Percentiles rank a stretch among this genome's conserved stretches.
Conservation (phyloP, 2,329 filamentous ascomycete species). For the Trichoderma sp. region DNA sequence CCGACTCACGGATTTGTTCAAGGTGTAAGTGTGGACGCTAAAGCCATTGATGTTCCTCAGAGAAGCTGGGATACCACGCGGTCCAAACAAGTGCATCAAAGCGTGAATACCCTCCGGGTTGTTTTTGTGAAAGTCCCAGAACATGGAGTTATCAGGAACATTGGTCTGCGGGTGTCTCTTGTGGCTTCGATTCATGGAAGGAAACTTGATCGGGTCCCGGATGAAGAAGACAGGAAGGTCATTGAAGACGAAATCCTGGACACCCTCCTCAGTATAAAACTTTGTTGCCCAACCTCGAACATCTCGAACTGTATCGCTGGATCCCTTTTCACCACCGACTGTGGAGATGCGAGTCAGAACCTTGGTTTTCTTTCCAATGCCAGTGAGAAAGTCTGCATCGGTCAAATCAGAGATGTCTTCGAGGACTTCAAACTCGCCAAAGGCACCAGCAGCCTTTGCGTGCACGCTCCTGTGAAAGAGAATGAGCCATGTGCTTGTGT, state of each 20-base stretch:
- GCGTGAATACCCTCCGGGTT: slow-evolving; percentile 63
- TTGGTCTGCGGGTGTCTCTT: slow-evolving; percentile 73
- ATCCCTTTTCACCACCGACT: slow-evolving; percentile 66
- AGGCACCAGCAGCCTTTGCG: slow-evolving; percentile 65
- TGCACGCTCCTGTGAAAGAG: slow-evolving; percentile 47
- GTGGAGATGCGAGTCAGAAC: slow-evolving; percentile 73
- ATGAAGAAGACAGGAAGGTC: slow-evolving; percentile 73
- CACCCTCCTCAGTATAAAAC: slow-evolving; percentile 59
- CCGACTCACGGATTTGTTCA: slow-evolving; percentile 46
- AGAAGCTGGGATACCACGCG: slow-evolving; percentile 62
- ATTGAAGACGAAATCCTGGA: slow-evolving; percentile 61
- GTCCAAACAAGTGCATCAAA: slow-evolving; percentile 63
- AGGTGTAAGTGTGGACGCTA: slow-evolving; percentile 65
- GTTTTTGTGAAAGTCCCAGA: slow-evolving; percentile 43
- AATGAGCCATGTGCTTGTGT: neutral
- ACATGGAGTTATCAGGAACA: slow-evolving; percentile 63
- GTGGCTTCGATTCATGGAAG: slow-evolving; percentile 72
- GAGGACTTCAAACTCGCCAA: slow-evolving; percentile 68
- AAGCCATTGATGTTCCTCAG: slow-evolving; percentile 67
- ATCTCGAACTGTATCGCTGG: slow-evolving; percentile 67
- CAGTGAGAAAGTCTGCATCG: slow-evolving; percentile 60
- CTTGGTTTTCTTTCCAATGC: slow-evolving; percentile 55
- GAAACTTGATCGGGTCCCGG: slow-evolving; percentile 71
- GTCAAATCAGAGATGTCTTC: slow-evolving; percentile 66
- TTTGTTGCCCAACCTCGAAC: slow-evolving; percentile 64